Conservation (phyloP, 2,329 filamentous ascomycete species). For the Diaporthe sp. region DNA sequence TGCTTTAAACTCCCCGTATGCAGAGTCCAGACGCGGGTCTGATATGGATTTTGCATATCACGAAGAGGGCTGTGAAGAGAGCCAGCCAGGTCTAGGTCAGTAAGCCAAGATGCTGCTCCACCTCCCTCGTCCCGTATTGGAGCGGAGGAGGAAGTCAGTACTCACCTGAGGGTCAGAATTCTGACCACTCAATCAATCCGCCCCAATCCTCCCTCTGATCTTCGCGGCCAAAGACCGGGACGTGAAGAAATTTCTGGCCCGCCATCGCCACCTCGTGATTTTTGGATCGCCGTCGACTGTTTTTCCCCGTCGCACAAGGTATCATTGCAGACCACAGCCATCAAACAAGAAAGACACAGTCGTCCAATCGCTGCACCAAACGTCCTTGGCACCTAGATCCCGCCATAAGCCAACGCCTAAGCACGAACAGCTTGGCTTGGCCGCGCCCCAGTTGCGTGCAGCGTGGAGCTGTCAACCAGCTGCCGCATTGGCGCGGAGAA, state of each 20-base stretch:
- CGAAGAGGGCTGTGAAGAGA: constrained; percentile 10
- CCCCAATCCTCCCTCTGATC: background rate
- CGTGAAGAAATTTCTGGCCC: background rate
- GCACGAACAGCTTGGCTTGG: constrained; percentile 23
- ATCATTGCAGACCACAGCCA: constrained; percentile 30
- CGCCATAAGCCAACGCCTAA: background rate
- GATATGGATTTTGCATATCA: constrained; percentile 5
- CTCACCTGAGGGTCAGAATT: background rate
- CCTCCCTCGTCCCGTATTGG: constrained; percentile 13
- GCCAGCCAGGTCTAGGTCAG: constrained; percentile 8
- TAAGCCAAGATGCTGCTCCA: constrained; percentile 22
- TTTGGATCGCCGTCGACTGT: background rate
- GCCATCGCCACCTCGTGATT: constrained; percentile 30
- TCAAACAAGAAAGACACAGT: background rate
- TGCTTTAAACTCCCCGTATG: background rate
- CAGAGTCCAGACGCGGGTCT: background rate
- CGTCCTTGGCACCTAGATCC: background rate
- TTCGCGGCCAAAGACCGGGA: background rate
- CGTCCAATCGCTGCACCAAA: constrained; percentile 12
- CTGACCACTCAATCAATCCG: background rate
- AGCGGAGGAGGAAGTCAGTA: background rate
- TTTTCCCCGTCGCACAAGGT: constrained; percentile 12
- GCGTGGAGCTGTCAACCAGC: constrained; percentile 15
- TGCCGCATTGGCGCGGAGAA: background rate
- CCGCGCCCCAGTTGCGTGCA: constrained; percentile 21